Percentiles rank a stretch among this genome's conserved stretches.
Conservation (phyloP, 352 stramenopile species). For the Elongisporangium undulatum region DNA sequence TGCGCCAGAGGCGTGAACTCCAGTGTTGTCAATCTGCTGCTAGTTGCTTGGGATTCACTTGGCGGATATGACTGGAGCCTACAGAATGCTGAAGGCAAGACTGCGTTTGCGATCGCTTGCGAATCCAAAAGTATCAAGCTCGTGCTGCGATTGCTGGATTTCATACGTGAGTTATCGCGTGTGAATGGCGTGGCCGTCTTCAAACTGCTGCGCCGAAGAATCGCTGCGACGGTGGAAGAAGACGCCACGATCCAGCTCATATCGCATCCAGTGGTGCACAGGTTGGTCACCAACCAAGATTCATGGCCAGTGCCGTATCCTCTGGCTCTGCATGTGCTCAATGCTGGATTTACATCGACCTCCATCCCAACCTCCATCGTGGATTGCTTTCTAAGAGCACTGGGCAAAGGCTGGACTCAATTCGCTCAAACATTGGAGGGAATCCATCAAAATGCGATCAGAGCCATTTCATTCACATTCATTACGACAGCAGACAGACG, state of each 20-base stretch:
- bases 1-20: not conserved
- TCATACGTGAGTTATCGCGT: not conserved
- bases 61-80: not conserved
- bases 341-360: not conserved
- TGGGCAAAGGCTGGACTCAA: not conserved
- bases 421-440: not conserved
- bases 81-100: not conserved
- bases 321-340: not conserved
- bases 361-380: not conserved
- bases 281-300: not conserved
- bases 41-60: not conserved
- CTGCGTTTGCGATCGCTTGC: not conserved
- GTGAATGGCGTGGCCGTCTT: not conserved
- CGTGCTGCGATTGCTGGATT: not conserved
- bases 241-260: not conserved
- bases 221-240: not conserved
- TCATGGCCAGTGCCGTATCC: not conserved
- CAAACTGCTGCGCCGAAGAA: not conserved
- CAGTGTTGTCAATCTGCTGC: not conserved
- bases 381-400: not conserved
- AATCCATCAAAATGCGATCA: not conserved
- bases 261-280: not conserved
- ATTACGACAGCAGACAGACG: not conserved
- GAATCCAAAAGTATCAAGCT: not conserved
- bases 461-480: not conserved